These are phyloP conservation scores for Rhizomucor miehei DNA, from an alignment of 371 early-diverging fungal genomes.

Conservation along the genomic window DNA sequence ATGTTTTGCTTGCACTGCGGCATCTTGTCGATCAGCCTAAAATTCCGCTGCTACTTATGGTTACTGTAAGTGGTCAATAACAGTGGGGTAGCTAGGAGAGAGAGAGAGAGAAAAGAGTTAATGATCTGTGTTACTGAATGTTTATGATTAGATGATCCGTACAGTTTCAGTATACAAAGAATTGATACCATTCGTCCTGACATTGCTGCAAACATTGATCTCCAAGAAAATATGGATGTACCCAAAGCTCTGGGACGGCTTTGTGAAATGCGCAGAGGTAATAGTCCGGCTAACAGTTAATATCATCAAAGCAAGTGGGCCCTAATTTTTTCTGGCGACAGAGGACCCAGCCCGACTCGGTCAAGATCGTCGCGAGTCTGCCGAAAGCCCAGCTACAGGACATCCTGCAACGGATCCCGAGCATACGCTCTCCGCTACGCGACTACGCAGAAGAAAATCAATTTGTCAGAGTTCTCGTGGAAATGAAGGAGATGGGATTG, in stretches of 20 bases:
- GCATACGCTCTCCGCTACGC: conserved; percentile 46
- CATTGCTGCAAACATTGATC: conserved; percentile 59
- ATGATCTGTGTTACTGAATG: neutral
- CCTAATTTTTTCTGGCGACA: conserved; percentile 11
- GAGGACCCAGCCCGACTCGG: conserved; percentile 54
- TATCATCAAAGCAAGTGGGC: neutral
- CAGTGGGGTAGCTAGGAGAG: no score
- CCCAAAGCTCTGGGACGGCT: conserved; percentile 76
- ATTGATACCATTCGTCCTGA: conserved; percentile 54
- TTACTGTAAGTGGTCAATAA: conserved; percentile 47
- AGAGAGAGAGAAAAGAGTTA: no score
- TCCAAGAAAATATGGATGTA: conserved; percentile 68
- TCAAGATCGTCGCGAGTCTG: conserved; percentile 52
- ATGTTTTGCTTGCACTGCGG: conserved; percentile 62
- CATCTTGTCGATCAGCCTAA: conserved; percentile 61
- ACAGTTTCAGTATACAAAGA: conserved; percentile 61
- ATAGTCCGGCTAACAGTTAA: neutral
- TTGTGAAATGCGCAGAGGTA: conserved; percentile 64
- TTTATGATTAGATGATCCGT: conserved; percentile 51
- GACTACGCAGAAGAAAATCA: conserved; percentile 37
- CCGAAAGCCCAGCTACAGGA: conserved; percentile 62
- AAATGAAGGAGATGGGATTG: conserved; percentile 28
- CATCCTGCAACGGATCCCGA: conserved; percentile 47
- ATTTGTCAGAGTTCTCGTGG: conserved; percentile 19
- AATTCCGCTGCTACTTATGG: conserved; percentile 71